Base-by-base conservation (phyloP, 176 grass and related monocot genomes). In the Phoenix dactylifera region DNA sequence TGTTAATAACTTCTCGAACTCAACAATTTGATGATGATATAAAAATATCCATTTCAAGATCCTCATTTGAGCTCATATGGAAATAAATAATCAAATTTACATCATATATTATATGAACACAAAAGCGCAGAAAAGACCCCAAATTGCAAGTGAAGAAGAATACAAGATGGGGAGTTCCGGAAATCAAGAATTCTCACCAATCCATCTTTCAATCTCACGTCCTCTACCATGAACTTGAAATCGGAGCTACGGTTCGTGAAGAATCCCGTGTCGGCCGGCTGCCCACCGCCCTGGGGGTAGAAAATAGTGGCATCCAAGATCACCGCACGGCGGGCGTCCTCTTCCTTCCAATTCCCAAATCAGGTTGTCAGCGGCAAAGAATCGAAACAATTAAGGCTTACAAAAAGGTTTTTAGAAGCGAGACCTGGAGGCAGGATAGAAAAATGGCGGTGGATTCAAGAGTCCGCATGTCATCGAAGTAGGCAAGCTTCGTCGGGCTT, bases 211-310 rank as follows among this genome's bases (percentile, higher is more conserved):
- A n/a, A 62, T 52, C 80, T 70, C 64, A 75, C 92, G 57, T 96
- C 92, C 44, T 96, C 81, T 0, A 96, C 87, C 25, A 85, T 62
- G 72, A 96, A 90, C 71, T 76, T 90, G 52, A 69, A 55, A 51
- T 58, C 71, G 59, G 65, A 32, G 7, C 61, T 15, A 22, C 63
- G 53, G 6, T 24, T 62, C 24, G 57, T 16, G 57, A 91, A 80
- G 75, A 50, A 30, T 22, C 86, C 92, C 56, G 62, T 75, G 77
- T 85, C 92, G 24, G 78, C 87, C 39, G 87, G 84, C 60, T 97
- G 92, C 3, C 92, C 92, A 6, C 92, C 92, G 17, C 92, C 92
- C 65, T 97, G 92, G 55, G 92, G 92, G 62, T 97, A 69, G 67
- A 97, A 91, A 76, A 88, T 54, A 14, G 87, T 97, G 14, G 87